Conservation (phyloP, 371 early-diverging fungal genomes). For the Entomophthora muscae region DNA sequence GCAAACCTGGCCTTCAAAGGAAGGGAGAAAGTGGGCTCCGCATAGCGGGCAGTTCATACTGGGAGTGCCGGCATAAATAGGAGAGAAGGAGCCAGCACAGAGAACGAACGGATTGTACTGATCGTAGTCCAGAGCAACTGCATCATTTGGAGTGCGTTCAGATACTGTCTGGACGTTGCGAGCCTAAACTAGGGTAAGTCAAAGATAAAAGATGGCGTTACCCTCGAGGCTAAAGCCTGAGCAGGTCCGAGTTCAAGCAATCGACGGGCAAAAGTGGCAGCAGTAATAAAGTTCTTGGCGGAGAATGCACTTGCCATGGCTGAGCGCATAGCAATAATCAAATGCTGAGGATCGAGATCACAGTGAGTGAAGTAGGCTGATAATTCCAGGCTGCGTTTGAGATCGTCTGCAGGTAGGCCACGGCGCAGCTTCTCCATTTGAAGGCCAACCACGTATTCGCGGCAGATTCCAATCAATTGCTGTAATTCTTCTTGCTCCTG, state of each 20-base stretch:
- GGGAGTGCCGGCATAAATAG: slow-evolving; percentile 73
- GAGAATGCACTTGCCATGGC: slow-evolving; percentile 72
- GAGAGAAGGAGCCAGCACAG: slow-evolving; percentile 58
- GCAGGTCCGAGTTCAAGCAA: slow-evolving; percentile 74
- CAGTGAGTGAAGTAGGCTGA: slow-evolving; percentile 90
- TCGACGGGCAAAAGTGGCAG: slow-evolving; percentile 66
- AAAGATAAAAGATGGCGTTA: too few relatives aligned
- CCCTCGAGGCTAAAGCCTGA: slow-evolving; percentile 50
- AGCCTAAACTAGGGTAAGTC: too few relatives aligned
- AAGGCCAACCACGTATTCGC: slow-evolving; percentile 81
- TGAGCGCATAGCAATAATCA: slow-evolving; percentile 58
- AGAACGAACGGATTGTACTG: slow-evolving; percentile 81
- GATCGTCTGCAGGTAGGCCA: slow-evolving; percentile 25
- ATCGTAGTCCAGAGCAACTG: slow-evolving; percentile 71
- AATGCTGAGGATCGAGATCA: slow-evolving; percentile 69
- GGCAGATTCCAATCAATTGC: slow-evolving; percentile 57
- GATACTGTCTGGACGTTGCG: slow-evolving; percentile 58
- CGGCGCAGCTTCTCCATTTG: slow-evolving; percentile 65
- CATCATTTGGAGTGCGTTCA: slow-evolving; percentile 64
- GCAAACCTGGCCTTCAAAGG: slow-evolving; percentile 57
- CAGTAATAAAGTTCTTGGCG: slow-evolving; percentile 59
- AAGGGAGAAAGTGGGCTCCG: slow-evolving; percentile 67
- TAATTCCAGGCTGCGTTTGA: slow-evolving; percentile 63
- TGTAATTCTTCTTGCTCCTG: slow-evolving; percentile 48
- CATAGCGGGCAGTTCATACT: slow-evolving; percentile 70